Evolutionary conservation across 225 moss, liverwort and hornwort species (phyloP).

Genomic region (Polytrichum commune): DNA sequence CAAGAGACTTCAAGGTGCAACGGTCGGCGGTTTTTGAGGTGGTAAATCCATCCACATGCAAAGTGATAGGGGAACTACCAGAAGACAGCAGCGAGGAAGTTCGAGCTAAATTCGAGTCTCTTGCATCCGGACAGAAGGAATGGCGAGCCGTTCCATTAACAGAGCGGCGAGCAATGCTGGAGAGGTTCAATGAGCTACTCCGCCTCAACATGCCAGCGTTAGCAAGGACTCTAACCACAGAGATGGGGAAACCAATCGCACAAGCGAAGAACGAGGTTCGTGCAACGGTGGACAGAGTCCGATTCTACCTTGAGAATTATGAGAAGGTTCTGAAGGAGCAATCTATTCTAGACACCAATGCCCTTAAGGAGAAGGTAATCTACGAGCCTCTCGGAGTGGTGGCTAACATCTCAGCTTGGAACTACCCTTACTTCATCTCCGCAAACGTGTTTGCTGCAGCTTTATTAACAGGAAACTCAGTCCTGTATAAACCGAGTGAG

Average conservation of each 20-base stretch:
- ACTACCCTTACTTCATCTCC: slow-evolving; percentile 89
- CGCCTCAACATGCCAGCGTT: slow-evolving; percentile 68
- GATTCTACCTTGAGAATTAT: slow-evolving; percentile 76
- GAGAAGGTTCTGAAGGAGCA: slow-evolving; percentile 86
- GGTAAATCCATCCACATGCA: slow-evolving; percentile 83
- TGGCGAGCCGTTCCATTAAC: slow-evolving; percentile 62
- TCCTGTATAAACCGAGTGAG: slow-evolving; percentile 95
- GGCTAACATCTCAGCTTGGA: slow-evolving; percentile 98
- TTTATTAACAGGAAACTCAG: slow-evolving; percentile 79
- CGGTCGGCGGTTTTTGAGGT: slow-evolving; percentile 57
- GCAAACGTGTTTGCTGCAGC: slow-evolving; percentile 93
- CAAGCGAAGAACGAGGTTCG: slow-evolving; percentile 88
- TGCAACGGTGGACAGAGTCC: slow-evolving; percentile 80
- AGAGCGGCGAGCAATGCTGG: slow-evolving; percentile 76
- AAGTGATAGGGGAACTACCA: slow-evolving; percentile 64
- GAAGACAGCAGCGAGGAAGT: slow-evolving; percentile 66
- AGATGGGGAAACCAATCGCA: slow-evolving; percentile 95
- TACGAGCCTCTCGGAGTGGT: slow-evolving; percentile 97
- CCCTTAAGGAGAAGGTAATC: slow-evolving; percentile 72
- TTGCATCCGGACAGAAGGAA: slow-evolving; percentile 58
- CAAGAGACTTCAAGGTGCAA: slow-evolving; percentile 43
- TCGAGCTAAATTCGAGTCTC: slow-evolving; percentile 52
- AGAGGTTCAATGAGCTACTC: slow-evolving; percentile 86
- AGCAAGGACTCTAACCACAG: slow-evolving; percentile 73
- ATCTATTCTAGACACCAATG: slow-evolving; percentile 59